Evolutionary conservation across 2,329 filamentous ascomycete genomes (phyloP), one percentile per base, ranked within the genome.

Genomic region (Fusarium algeriense): DNA sequence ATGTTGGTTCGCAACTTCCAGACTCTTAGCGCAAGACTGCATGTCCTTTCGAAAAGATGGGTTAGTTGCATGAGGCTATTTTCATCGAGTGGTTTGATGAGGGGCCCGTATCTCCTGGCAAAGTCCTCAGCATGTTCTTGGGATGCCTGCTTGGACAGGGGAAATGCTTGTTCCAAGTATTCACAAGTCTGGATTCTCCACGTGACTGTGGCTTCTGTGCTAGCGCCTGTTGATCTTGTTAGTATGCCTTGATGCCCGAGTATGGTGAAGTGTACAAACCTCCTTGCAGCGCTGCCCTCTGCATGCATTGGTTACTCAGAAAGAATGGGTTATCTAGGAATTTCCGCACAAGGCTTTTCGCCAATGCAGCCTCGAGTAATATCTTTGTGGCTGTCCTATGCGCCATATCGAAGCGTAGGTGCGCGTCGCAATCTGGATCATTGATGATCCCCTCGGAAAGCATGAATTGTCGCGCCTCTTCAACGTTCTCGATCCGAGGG

Each of bases 1-100:
- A 52, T 52, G 38, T 38, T 52, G 34, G 49, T 52, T 13, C 23
- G 37, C n/a, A 52, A 32, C 34, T 38, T 52, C 49, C 49, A 52
- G 9, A 52, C 23, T 28, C 49, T 38, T 3, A 52, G 49, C 23
- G 34, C 49, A 38, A 52, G 49, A 17, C 49, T 38, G 23, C 49
- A 52, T 38, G 34, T 28, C 23, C 23, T n/a, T 9, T 28, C 23
- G 10, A 52, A 52, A 28, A 52, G 49, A 23, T 28, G 38, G 49
- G 34, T 52, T 7, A 52, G 49, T 5, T 52, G 34, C 3, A 20
- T 20, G 13, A 52, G 34, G 49, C 49, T 52, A 38, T 28, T 32
- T 28, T 32, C 19, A 6, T 40, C 49, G 13, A 52, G 49, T 20
- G 49, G 49, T 32, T 52, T 17, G 7, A 52, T 38, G 49, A 52